Percentiles rank a stretch among this genome's conserved stretches.
phyloP scores from a whole-genome alignment of 148 eudicot species.

The Diospyros lotus region DNA sequence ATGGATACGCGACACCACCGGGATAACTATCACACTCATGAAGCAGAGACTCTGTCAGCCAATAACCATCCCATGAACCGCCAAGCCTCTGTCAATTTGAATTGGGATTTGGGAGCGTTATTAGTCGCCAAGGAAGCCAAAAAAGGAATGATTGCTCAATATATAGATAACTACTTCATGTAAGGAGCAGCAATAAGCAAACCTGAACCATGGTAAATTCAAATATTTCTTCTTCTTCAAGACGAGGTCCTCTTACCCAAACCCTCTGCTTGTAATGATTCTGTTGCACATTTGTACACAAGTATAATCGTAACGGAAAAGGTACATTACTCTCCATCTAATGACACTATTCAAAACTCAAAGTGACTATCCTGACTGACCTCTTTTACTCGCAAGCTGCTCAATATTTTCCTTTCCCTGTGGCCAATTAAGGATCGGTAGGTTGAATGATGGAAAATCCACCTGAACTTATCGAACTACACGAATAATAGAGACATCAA shows the following conservation, averaged over 20 bases:
- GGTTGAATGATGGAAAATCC: slow-evolving; percentile 86
- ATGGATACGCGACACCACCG: slow-evolving; percentile 25
- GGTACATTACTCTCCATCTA: neutral
- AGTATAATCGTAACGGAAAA: slow-evolving; percentile 9
- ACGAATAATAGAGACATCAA: slow-evolving; percentile 12
- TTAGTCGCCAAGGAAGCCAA: neutral
- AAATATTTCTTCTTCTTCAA: slow-evolving; percentile 85
- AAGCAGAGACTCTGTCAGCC: slow-evolving; percentile 87
- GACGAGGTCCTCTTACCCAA: slow-evolving; percentile 88
- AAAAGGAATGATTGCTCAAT: neutral
- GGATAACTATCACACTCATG: slow-evolving; percentile 82
- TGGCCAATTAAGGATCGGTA: slow-evolving; percentile 85
- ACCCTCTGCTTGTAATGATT: slow-evolving; percentile 76
- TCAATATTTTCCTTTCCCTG: slow-evolving; percentile 74
- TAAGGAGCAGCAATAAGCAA: slow-evolving; percentile 15
- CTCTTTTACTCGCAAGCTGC: slow-evolving; percentile 77
- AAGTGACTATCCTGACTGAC: slow-evolving; percentile 27
- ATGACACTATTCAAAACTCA: neutral
- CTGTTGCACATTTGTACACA: slow-evolving; percentile 29
- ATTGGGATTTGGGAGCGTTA: slow-evolving; percentile 22
- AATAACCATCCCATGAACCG: slow-evolving; percentile 92
- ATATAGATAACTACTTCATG: too few relatives aligned
- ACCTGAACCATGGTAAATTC: slow-evolving; percentile 93
- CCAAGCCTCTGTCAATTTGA: slow-evolving; percentile 65
- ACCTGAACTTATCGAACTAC: slow-evolving; percentile 90